Conservation (phyloP, 2,329 filamentous ascomycete genomes). For the Colletotrichum salicis region DNA sequence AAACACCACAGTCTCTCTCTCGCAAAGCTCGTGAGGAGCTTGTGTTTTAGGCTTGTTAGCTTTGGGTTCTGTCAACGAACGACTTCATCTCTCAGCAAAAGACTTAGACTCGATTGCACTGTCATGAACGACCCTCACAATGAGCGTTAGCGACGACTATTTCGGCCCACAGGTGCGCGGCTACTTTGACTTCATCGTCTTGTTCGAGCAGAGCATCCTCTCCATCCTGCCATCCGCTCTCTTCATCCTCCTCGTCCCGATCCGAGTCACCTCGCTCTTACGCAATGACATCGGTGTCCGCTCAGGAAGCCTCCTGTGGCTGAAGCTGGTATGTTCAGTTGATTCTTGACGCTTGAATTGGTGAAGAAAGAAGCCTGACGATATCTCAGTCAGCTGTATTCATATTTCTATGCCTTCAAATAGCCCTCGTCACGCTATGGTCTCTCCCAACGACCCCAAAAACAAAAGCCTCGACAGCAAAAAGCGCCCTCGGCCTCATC, state of each 20-base stretch:
- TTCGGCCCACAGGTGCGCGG: conserved; percentile 42
- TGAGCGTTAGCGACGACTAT: conserved; percentile 33
- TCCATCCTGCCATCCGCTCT: conserved; percentile 41
- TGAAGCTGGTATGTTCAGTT: conserved; percentile 37
- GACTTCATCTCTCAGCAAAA: neutral
- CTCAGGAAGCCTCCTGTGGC: conserved; percentile 36
- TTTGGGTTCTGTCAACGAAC: too few species aligned
- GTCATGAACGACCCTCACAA: neutral
- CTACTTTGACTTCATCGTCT: conserved; percentile 44
- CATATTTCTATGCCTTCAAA: conserved; percentile 38
- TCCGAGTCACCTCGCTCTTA: conserved; percentile 35
- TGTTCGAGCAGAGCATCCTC: conserved; percentile 45
- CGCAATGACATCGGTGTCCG: conserved; percentile 14
- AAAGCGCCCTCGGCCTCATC: conserved; percentile 41
- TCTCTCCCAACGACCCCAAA: conserved; percentile 36
- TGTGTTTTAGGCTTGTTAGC: neutral
- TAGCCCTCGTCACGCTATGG: conserved; percentile 43
- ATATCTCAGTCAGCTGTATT: conserved; percentile 24
- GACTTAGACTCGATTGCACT: neutral
- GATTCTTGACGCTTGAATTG: rapidly evolving
- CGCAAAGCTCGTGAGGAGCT: neutral
- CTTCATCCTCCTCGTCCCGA: conserved; percentile 40
- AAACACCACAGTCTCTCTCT: neutral
- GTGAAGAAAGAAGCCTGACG: conserved; percentile 4
- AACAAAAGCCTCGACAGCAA: conserved; percentile 43